A percentile compares a stretch with the other conserved stretches of the same genome.
phyloP scores from a whole-genome alignment of 352 stramenopile species.

The Globisporangium takayamanum region DNA sequence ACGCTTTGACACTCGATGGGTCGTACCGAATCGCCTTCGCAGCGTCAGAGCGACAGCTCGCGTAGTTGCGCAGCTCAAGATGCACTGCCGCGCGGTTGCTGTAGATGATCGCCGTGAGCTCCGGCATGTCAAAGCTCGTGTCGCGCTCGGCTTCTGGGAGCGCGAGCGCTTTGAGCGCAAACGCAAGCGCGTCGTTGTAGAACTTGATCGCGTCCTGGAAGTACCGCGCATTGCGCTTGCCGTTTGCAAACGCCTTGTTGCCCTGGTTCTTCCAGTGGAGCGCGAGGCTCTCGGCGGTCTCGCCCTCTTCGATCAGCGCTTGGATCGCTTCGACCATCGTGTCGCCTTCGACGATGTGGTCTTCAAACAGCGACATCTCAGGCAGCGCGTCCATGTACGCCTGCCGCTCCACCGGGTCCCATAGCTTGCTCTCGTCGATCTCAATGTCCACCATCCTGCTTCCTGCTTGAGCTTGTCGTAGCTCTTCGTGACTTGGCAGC shows the following conservation, averaged over 20 bases:
- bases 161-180: conserved; percentile 69
- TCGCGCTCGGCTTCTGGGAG: conserved; percentile 56
- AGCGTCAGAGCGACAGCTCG: conserved; percentile 73
- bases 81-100: conserved; percentile 79
- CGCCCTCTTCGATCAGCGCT: conserved; percentile 80
- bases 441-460: conserved; percentile 74
- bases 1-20: conserved; percentile 72
- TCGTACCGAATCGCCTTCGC: conserved; percentile 67
- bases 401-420: conserved; percentile 68
- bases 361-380: conserved; percentile 86
- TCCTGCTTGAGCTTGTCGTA: background rate
- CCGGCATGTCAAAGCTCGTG: conserved; percentile 53
- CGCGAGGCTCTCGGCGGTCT: conserved; percentile 81
- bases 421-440: conserved; percentile 84
- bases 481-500: background rate
- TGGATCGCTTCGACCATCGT: conserved; percentile 84
- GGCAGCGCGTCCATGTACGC: conserved; percentile 81
- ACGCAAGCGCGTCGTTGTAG: conserved; percentile 71
- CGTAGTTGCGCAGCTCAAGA: conserved; percentile 83
- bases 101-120: conserved; percentile 71
- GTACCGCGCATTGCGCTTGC: conserved; percentile 66
- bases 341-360: conserved; percentile 82
- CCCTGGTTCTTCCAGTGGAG: conserved; percentile 87
- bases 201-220: conserved; percentile 73
- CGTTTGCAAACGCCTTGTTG: conserved; percentile 81